Evolutionary conservation across 2,329 filamentous ascomycete species (phyloP), one percentile per base, ranked within the genome.

Genomic region (Hypoxylon sp.): DNA sequence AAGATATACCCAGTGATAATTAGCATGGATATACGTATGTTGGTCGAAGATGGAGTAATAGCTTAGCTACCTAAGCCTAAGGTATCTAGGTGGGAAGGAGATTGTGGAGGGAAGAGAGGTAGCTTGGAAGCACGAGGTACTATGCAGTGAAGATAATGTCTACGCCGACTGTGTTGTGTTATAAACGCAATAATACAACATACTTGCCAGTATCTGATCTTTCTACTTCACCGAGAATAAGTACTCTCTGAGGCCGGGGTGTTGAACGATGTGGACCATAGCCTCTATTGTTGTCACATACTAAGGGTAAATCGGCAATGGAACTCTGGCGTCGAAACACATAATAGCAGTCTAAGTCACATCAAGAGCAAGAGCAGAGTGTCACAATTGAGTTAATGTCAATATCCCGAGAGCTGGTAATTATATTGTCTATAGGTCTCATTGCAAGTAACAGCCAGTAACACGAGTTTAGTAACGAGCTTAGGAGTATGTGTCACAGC

Each of bases 1-100:
- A n/a, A 64, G 51, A 66, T 70, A 70, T 72, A 70, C 67, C 67
- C 67, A 60, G 53, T 55, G 53, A 59, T 49, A 33, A 14, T 48
- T 64, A 51, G 55, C 55, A 33, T 59, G 5, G 42, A 61, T 27
- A 53, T 37, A 60, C 20, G 46, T 64, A 8, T 22, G 40, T 66
- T 61, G 30, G 30, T 58, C 40, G 48, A 53, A 42, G 22, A 31
- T 62, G 53, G 44, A 22, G 50, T 55, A 61, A 50, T 60, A 35
- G n/a, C 48, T 40, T 14, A 37, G 33, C 10, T 5, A 27, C 25
- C 25, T 27, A 27, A 1, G 5, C 25, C 25, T 27, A 27, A 27
- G 25, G 25, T 37, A 37, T 37, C 11, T 37, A 33, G 17, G 48
- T 33, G 48, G 37, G 57, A 20, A 59, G 14, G 31, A 50, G 46